Evolutionary conservation across 2,329 filamentous ascomycete species (phyloP), one percentile per base, ranked within the genome.

Genomic region (Diaporthe eres): DNA sequence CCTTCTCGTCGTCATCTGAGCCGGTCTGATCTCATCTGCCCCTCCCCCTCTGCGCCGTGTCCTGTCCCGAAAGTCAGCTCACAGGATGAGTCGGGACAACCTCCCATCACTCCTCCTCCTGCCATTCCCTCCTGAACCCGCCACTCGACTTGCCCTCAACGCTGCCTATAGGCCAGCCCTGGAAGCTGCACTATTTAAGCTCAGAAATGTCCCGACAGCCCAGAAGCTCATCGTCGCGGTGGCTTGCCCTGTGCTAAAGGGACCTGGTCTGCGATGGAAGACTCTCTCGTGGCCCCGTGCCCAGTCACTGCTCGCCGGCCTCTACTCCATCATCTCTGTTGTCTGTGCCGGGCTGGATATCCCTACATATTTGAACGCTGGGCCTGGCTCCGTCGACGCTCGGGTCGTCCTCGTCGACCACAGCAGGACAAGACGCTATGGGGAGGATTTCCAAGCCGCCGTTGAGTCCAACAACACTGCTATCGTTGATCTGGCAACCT

Each of bases 251-350:
- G 86, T 93, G 71, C 87, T 95, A 17, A 85, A 87, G 63, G 88
- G 90, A 28, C 84, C 85, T 44, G 85, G 86, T 34, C 84, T 85
- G 31, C 84, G 85, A 42, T 87, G 89, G 61, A 88, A 90, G 79
- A 86, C 89, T 34, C 85, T 90, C 61, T 86, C 90, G 25, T 98
- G 95, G 89, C 82, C 88, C 47, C 85, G 88, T n/a, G 90, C 92
- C 0, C 95, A 98, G 83, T 87, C 89, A n/a, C 87, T 96, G 7
- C 85, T 98, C 31, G 94, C 94, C 3, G 90, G 90, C 37, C 82
- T 97, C 34, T 98, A 98, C 87, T 92, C 92, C 80, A 88, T 98
- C 68, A 87, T 97, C 74, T 93, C 93, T 47, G 86, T 92, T 61
- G 87, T 95, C n/a, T 95, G 93, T 77, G 90, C 92, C 17, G 88